Conservation (phyloP, 352 stramenopile genomes). For the Plasmopara muralis region DNA sequence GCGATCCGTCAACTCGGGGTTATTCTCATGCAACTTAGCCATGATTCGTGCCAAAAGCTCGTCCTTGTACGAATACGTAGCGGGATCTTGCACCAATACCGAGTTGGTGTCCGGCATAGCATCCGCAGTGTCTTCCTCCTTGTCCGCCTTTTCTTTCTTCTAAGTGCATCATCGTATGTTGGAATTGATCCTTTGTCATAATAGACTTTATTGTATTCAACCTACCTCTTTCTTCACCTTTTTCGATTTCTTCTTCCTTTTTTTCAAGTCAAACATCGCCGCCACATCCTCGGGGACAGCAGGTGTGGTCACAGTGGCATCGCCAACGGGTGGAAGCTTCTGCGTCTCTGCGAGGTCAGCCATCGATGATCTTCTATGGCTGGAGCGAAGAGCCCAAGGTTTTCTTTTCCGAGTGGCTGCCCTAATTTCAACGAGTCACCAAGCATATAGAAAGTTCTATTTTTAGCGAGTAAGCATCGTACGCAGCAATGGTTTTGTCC, state of each 20-base stretch:
- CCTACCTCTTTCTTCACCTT: constrained; percentile 83
- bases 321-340: constrained; percentile 26
- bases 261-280: constrained; percentile 86
- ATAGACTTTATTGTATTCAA: neutral
- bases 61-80: constrained; percentile 93
- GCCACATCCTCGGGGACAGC: constrained; percentile 80
- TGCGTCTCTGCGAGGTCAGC: constrained; percentile 53
- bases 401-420: constrained; percentile 36
- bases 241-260: constrained; percentile 91
- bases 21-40: constrained; percentile 93
- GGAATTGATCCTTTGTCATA: no score
- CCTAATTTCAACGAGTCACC: constrained; percentile 9
- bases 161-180: constrained; percentile 8
- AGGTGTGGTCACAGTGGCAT: constrained; percentile 37
- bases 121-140: constrained; percentile 17
- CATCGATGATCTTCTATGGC: constrained; percentile 32
- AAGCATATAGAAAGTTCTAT: neutral
- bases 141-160: constrained; percentile 53
- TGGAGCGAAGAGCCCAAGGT: constrained; percentile 14
- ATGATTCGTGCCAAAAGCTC: constrained; percentile 93
- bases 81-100: constrained; percentile 77
- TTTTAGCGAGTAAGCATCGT: constrained; percentile 1
- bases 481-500: constrained; percentile 12
- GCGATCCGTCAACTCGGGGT: constrained; percentile 94
- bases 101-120: constrained; percentile 35